Base-by-base conservation (phyloP, 208 protist genomes). In the Trichomonas vaginalis region DNA sequence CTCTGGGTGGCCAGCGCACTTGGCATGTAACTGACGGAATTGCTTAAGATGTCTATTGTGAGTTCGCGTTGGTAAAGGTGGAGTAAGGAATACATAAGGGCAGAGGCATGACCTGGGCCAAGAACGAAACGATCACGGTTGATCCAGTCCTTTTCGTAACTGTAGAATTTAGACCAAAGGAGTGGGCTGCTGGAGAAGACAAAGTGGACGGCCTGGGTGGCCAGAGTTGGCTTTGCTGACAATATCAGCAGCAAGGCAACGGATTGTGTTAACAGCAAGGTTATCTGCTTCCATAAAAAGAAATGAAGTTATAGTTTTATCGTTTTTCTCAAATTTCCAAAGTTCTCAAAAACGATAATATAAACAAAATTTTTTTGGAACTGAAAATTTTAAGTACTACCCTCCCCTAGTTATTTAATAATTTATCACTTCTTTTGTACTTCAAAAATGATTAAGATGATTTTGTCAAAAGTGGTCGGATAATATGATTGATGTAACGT, bases 61-160 rank as follows among this genome's bases (percentile, higher is more conserved):
- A 99, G 15, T 17, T 95, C 87, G 51, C 49, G 61, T 80, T 6
- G 98, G 56, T 97, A 96, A 12, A 99, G 97, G 97, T 99, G 98
- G n/a, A 99, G 98, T 97, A 99, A 97, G 35, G 97, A 87, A 97
- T 99, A 99, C 95, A 99, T 97, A 37, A 99, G 98, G n/a, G 99
- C 97, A 96, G 98, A 99, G n/a, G 97, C 99, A 97, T 99, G 99
- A 37, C 99, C 99, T 96, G 99, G 99, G 48, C 98, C 99, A 32
- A 99, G 97, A 27, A 99, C 98, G 96, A 99, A 99, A 96, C 99
- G 98, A 97, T 99, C 99, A 96, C 99, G 98, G 97, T 99, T 98
- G n/a, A 98, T 56, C 98, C 98, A 99, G 12, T 97, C 96, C 15
- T 98, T 98, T 97, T 99, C 97, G 97, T 98, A 99, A 87, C 98